Evolutionary conservation across 164 flowering plant genomes (phyloP).

Genomic region (Umbilicus rupestris): DNA sequence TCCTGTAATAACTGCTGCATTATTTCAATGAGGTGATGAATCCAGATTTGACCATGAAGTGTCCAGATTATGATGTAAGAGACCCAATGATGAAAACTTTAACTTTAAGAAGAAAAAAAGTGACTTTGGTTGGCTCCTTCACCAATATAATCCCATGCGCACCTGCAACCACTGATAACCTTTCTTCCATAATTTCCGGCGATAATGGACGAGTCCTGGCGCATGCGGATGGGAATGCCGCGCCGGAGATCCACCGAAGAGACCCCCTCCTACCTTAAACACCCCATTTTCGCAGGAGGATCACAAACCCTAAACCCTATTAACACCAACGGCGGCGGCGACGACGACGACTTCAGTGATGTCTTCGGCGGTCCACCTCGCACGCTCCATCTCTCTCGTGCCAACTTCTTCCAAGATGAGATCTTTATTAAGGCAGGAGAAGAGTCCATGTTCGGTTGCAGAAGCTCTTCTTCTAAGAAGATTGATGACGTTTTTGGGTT

Average conservation of each 20-base stretch:
- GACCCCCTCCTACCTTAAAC: slow-evolving; percentile 5
- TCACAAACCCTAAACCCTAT: slow-evolving; percentile 19
- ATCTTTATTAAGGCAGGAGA: slow-evolving; percentile 45
- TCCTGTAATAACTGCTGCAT: too few species aligned
- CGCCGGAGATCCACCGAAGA: slow-evolving; percentile 37
- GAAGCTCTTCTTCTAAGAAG: slow-evolving; percentile 4
- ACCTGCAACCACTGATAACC: neutral
- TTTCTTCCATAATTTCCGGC: too few species aligned
- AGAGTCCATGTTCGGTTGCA: slow-evolving; percentile 11
- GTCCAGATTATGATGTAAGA: neutral
- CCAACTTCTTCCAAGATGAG: slow-evolving; percentile 41
- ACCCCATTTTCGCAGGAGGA: slow-evolving; percentile 4
- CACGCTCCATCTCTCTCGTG: slow-evolving; percentile 34
- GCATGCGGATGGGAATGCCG: slow-evolving; percentile 41
- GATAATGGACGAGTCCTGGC: slow-evolving; percentile 71
- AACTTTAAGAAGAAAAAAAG: neutral
- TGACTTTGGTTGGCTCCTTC: neutral
- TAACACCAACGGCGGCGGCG: slow-evolving; percentile 39
- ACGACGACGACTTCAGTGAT: slow-evolving; percentile 58
- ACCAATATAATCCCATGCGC: neutral
- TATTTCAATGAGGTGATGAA: neutral
- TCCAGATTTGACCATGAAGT: neutral
- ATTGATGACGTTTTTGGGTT: slow-evolving; percentile 49
- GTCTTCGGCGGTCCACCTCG: slow-evolving; percentile 93
- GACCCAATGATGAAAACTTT: slow-evolving; percentile 2